phyloP scores from a whole-genome alignment of 371 early-diverging fungal genomes.

The Rhizomucor miehei region DNA sequence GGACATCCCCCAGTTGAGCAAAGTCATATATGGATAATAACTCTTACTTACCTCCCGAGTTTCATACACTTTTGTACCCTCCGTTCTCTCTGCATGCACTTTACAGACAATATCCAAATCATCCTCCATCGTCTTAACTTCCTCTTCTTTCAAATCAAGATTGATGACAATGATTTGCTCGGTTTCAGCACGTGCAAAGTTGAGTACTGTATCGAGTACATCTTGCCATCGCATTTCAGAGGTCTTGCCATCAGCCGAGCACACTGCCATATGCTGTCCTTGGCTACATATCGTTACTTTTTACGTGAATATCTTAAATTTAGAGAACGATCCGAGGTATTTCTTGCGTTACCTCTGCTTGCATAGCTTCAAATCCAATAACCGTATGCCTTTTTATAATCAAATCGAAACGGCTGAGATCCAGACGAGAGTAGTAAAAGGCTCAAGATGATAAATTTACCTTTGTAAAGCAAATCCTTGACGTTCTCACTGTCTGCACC shows the following conservation, averaged over 20 bases:
- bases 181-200: constrained; percentile 16
- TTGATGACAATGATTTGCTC: constrained; percentile 32
- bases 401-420: too few relatives aligned
- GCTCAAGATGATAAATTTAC: constrained; percentile 1
- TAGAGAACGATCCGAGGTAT: not conserved
- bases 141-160: constrained; percentile 10
- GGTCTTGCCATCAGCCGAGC: not conserved
- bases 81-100: constrained; percentile 25
- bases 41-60: constrained; percentile 21
- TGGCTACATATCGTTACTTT: not conserved
- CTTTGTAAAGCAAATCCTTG: constrained; percentile 11
- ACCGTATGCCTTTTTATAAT: constrained; percentile 19
- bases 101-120: constrained; percentile 32
- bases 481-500: constrained; percentile 16
- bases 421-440: not conserved
- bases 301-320: not conserved
- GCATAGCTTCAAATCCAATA: constrained; percentile 15
- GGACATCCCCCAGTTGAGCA: too few relatives aligned
- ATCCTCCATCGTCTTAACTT: constrained; percentile 21
- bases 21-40: not conserved
- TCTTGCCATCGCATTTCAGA: constrained; percentile 12
- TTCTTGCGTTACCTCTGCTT: constrained; percentile 3
- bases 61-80: constrained; percentile 26
- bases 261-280: constrained; percentile 3
- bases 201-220: constrained; percentile 20